Evolutionary conservation across 768 basidiomycete species (phyloP).

Genomic region (Trametes meyenii): DNA sequence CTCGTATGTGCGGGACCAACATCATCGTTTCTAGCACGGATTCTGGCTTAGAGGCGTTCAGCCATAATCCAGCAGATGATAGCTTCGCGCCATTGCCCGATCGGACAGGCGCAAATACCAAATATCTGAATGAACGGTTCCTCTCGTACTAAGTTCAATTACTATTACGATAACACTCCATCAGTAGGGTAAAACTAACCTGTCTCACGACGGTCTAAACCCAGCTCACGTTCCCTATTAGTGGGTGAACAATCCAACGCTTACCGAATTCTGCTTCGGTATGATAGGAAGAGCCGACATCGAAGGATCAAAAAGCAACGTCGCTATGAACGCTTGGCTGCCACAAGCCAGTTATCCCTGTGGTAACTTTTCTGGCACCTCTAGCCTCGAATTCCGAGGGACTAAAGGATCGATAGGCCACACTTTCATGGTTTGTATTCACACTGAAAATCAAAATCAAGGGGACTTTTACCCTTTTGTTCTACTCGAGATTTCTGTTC

Average conservation of each 20-base stretch:
- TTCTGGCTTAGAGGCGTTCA: constrained; percentile 86
- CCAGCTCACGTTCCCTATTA: constrained; percentile 82
- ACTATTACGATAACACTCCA: constrained; percentile 74
- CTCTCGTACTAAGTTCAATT: constrained; percentile 84
- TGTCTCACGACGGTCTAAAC: constrained; percentile 85
- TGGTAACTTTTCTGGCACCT: constrained; percentile 82
- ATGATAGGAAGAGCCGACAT: constrained; percentile 84
- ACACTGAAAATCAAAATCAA: constrained; percentile 84
- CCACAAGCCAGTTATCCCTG: constrained; percentile 82
- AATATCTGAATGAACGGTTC: constrained; percentile 83
- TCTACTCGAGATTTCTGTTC: constrained; percentile 82
- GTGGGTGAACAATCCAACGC: constrained; percentile 82
- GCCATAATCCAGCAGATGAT: constrained; percentile 84
- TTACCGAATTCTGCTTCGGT: constrained; percentile 80
- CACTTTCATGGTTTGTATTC: constrained; percentile 83
- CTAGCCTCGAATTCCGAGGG: constrained; percentile 78
- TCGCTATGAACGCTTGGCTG: constrained; percentile 85
- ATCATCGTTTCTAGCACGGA: constrained; percentile 77
- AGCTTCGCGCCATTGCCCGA: constrained; percentile 79
- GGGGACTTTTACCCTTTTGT: constrained; percentile 80
- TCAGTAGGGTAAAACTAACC: constrained; percentile 87
- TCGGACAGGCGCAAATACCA: constrained; percentile 81
- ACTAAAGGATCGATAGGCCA: constrained; percentile 82
- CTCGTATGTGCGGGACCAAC: constrained; percentile 67
- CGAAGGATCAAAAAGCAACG: constrained; percentile 83